Evolutionary conservation across 1,284 basidiomycete species (phyloP).

Genomic region (Malassezia brasiliensis): DNA sequence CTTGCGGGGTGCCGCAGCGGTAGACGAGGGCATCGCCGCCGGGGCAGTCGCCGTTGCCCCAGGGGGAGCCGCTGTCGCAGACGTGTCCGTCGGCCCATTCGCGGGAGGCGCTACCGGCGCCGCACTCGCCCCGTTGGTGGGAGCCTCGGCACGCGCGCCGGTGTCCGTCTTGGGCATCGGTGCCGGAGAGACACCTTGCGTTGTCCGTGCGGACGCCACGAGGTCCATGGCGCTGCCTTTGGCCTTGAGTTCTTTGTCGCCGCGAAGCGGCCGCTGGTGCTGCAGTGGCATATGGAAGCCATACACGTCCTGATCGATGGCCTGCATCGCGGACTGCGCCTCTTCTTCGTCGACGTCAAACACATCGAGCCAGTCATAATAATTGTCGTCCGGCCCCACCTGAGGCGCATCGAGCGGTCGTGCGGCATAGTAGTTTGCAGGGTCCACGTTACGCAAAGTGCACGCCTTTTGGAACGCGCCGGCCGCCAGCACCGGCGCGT

Average conservation of each 20-base stretch:
- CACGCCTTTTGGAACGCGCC: conserved; percentile 40
- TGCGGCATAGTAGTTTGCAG: conserved; percentile 19
- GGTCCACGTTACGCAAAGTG: conserved; percentile 17
- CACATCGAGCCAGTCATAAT: conserved; percentile 28
- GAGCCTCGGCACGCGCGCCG: too few species aligned
- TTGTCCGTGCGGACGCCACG: neutral
- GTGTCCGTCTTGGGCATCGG: too few species aligned
- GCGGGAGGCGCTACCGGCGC: too few species aligned
- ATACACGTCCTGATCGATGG: conserved; percentile 33
- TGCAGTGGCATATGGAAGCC: conserved; percentile 22
- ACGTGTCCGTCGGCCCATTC: too few species aligned
- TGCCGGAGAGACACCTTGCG: too few species aligned
- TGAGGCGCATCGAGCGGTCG: conserved; percentile 12
- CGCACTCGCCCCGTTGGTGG: too few species aligned
- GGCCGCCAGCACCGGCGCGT: conserved; percentile 40
- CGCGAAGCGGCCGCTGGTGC: neutral
- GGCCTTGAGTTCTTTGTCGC: neutral
- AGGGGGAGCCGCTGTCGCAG: neutral
- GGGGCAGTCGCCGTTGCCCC: neutral
- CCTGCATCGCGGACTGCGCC: conserved; percentile 23
- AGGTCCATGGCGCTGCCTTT: neutral
- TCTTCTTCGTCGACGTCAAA: conserved; percentile 41
- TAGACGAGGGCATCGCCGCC: neutral
- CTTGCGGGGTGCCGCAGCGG: neutral
- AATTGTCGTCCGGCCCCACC: conserved; percentile 9